phyloP scores from a whole-genome alignment of 1,139 yeast genomes.

The Pichia cactophila region DNA sequence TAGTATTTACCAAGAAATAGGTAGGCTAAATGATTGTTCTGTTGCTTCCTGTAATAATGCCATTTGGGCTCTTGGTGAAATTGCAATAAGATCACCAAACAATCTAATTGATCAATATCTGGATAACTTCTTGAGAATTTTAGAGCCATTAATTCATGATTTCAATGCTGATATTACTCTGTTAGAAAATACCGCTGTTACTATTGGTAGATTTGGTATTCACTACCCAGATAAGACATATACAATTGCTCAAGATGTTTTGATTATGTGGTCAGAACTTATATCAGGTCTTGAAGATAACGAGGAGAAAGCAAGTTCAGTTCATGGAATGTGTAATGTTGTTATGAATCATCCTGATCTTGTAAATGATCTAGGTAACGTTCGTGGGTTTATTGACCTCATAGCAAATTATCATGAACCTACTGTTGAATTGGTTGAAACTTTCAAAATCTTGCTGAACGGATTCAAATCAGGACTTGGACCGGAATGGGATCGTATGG shows the following conservation, averaged over 20 bases:
- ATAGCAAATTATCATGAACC: constrained; percentile 56
- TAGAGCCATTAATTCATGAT: constrained; percentile 58
- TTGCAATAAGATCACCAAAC: constrained; percentile 51
- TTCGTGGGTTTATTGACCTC: constrained; percentile 54
- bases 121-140: constrained; percentile 48
- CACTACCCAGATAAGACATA: constrained; percentile 45
- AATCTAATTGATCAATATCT: constrained; percentile 54
- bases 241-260: constrained; percentile 35
- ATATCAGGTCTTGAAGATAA: constrained; percentile 63
- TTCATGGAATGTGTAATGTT: constrained; percentile 52
- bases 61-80: constrained; percentile 89
- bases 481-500: constrained; percentile 24
- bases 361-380: constrained; percentile 36
- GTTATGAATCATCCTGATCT: constrained; percentile 64
- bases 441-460: constrained; percentile 38
- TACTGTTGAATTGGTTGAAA: constrained; percentile 36
- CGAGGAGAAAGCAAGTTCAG: constrained; percentile 74
- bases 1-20: constrained; percentile 61
- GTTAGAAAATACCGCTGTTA: constrained; percentile 83
- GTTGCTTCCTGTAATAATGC: constrained; percentile 79
- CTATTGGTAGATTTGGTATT: constrained; percentile 83
- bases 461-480: constrained; percentile 48
- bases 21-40: constrained; percentile 40
- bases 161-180: constrained; percentile 56
- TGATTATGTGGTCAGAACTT: constrained; percentile 58